These are phyloP conservation scores for Micractinium sp. DNA, from an alignment of 139 green algal species.

Conservation along the genomic window DNA sequence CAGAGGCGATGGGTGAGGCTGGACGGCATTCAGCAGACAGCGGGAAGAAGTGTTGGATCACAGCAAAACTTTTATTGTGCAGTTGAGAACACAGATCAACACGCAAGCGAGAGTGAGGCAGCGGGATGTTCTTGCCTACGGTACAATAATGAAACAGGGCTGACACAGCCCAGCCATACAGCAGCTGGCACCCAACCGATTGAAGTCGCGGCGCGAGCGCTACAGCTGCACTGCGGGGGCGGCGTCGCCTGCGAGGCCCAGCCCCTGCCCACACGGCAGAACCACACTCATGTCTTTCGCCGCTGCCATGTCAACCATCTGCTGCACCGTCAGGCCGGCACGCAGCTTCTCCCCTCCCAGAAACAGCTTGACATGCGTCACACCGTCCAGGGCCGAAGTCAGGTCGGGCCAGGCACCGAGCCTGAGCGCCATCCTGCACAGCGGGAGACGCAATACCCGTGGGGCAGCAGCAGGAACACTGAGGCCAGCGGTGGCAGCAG, in stretches of 20 bases:
- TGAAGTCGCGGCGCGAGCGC: neutral
- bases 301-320: neutral
- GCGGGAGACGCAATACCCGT: neutral
- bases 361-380: neutral
- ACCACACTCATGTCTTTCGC: neutral
- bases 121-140: no score
- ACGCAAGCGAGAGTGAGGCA: no score
- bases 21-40: no score
- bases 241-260: neutral
- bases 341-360: neutral
- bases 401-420: neutral
- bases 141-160: no score
- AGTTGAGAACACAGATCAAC: no score
- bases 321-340: neutral
- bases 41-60: no score
- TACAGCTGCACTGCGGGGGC: neutral
- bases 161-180: neutral
- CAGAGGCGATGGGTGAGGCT: no score
- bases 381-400: neutral
- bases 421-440: neutral
- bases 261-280: neutral
- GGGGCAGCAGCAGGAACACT: neutral
- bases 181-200: neutral
- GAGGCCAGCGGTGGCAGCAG: neutral
- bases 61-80: no score